Percentiles rank a stretch among this genome's conserved stretches.
These are phyloP conservation scores for Choanephora cucurbitarum DNA, from an alignment of 371 early-diverging fungal species.

Conservation along the genomic window DNA sequence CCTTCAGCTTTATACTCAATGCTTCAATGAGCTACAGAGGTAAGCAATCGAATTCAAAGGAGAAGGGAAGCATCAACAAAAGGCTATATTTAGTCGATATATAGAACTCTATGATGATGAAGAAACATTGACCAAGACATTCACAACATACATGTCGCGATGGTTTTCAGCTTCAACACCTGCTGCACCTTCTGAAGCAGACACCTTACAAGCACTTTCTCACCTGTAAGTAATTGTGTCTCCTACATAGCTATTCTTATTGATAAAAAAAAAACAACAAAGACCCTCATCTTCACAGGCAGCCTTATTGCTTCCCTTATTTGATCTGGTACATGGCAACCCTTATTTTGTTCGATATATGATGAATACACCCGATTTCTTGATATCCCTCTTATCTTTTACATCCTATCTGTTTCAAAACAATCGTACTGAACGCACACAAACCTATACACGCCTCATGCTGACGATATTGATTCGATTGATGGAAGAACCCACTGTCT, in stretches of 20 bases:
- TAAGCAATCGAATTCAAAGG: too few species aligned
- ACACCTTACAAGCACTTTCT: constrained; percentile 36
- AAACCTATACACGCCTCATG: constrained; percentile 47
- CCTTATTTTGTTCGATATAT: constrained; percentile 20
- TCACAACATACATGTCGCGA: constrained; percentile 51
- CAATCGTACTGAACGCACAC: constrained; percentile 47
- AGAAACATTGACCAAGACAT: constrained; percentile 42
- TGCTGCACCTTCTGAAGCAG: constrained; percentile 31
- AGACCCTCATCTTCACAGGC: constrained; percentile 53
- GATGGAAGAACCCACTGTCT: constrained; percentile 38
- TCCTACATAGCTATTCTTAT: too few species aligned
- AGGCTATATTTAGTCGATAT: constrained; percentile 39
- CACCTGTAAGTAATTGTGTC: constrained; percentile 33
- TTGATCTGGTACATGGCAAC: constrained; percentile 52
- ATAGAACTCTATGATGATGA: constrained; percentile 51
- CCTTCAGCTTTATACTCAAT: constrained; percentile 27
- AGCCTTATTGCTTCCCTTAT: constrained; percentile 47
- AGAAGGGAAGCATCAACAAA: too few species aligned
- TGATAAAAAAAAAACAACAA: too few species aligned
- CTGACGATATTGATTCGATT: constrained; percentile 43
- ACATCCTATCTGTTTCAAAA: constrained; percentile 54
- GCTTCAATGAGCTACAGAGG: constrained; percentile 37
- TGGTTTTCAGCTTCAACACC: constrained; percentile 44
- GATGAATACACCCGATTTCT: constrained; percentile 14
- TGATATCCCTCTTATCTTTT: constrained; percentile 45